Evolutionary conservation across 352 stramenopile species (phyloP).

Genomic region (Phytophthora crassamura): DNA sequence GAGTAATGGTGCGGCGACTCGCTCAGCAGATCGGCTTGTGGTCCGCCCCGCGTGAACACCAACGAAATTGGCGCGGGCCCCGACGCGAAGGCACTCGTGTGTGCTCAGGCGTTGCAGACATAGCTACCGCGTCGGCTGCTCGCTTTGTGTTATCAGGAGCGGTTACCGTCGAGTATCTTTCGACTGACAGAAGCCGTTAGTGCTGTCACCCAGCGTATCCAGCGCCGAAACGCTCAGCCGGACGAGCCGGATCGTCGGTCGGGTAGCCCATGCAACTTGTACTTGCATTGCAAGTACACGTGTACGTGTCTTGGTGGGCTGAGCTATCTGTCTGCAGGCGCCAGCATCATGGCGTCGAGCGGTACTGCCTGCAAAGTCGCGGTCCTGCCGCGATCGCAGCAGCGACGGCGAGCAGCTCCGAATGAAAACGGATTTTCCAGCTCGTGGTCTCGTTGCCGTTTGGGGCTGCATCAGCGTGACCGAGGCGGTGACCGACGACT

Average conservation of each 20-base stretch:
- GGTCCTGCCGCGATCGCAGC: too few species aligned
- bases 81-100: neutral
- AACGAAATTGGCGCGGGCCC: slow-evolving; percentile 27
- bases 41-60: slow-evolving; percentile 21
- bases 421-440: too few species aligned
- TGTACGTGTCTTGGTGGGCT: too few species aligned
- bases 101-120: slow-evolving; percentile 25
- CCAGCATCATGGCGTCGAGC: too few species aligned
- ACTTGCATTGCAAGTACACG: neutral
- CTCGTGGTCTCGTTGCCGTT: too few species aligned
- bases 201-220: slow-evolving; percentile 16
- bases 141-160: slow-evolving; percentile 11
- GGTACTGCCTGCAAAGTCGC: too few species aligned
- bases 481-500: too few species aligned
- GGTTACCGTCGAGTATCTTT: slow-evolving; percentile 27
- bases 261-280: too few species aligned
- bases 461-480: too few species aligned
- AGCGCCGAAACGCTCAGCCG: slow-evolving; percentile 14
- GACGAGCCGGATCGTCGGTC: neutral
- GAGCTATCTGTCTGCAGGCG: neutral
- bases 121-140: slow-evolving; percentile 12
- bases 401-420: too few species aligned
- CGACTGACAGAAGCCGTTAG: slow-evolving; percentile 26
- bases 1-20: slow-evolving; percentile 36
- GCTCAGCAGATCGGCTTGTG: slow-evolving; percentile 21